phyloP scores from a whole-genome alignment of 352 stramenopile genomes.

The Globisporangium radiosum region DNA sequence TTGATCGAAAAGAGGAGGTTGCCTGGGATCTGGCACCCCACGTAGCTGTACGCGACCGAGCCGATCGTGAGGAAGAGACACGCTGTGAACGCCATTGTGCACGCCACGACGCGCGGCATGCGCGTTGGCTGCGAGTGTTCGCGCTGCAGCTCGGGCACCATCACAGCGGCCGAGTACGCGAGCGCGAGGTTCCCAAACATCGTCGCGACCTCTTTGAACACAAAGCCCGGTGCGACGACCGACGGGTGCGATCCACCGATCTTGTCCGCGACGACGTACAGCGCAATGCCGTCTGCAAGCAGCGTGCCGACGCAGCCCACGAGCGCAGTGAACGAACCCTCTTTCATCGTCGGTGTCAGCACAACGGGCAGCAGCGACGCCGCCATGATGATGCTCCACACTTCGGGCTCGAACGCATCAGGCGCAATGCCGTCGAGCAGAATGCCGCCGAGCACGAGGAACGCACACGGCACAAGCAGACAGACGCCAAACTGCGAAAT shows the following conservation, averaged over 20 bases:
- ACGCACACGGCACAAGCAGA: conserved; percentile 41
- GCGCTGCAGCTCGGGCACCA: conserved; percentile 19
- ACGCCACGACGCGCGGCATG: conserved; percentile 21
- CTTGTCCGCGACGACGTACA: conserved; percentile 32
- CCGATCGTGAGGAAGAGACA: conserved; percentile 15
- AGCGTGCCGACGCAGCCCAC: conserved; percentile 48
- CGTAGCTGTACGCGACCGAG: conserved; percentile 21
- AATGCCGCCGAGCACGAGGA: conserved; percentile 59
- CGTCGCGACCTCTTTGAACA: conserved; percentile 38
- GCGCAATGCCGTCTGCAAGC: conserved; percentile 42
- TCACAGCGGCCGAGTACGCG: conserved; percentile 17
- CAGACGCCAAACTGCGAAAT: conserved; percentile 54
- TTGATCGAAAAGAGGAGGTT: conserved; percentile 41
- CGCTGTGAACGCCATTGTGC: conserved; percentile 18
- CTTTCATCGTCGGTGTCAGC: conserved; percentile 56
- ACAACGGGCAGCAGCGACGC: conserved; percentile 40
- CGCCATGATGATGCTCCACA: conserved; percentile 64
- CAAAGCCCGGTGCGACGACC: conserved; percentile 29
- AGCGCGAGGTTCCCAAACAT: conserved; percentile 31
- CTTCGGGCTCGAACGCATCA: conserved; percentile 31
- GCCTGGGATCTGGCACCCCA: conserved; percentile 46
- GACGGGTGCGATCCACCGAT: conserved; percentile 37
- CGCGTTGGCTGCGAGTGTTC: conserved; percentile 18
- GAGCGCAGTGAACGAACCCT: conserved; percentile 44
- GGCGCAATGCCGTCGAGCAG: conserved; percentile 47